Base-by-base conservation (phyloP, 2,329 filamentous ascomycete species). In the Dactylellina sp. region DNA sequence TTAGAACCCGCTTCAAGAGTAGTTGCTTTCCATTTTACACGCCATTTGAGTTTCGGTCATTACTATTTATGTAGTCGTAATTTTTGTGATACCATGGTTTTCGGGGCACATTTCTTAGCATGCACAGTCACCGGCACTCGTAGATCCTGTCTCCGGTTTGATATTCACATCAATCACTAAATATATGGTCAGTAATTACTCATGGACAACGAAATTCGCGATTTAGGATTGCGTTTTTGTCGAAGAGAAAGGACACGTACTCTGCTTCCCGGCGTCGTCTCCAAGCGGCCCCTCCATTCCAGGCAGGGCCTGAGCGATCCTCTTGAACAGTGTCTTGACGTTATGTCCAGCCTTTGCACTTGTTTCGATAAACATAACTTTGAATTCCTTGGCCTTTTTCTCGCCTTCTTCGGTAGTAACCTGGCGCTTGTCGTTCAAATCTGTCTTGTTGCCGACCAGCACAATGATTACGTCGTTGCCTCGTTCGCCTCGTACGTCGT, bases 381-480 rank as follows among this genome's bases (percentile, higher is more conserved):
- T 95, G 82, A 97, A 94, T 85, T 94, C 94, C 87, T 96, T 97
- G 46, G 94, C 94, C 84, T 99, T 95, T 79, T 98, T 95, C 82
- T 99, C 95, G 72, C 95, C 95, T 82, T 98, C 93, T 80, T 91
- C 89, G 37, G 93, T 96, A 44, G 94, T 99, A 75, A 99, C 95
- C 83, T 99, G 94, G 63, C 95, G 88, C 87, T 97, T 98, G 82
- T 99, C 95, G 82, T 95, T 96, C 82, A 99, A 83, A 86, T 99
- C 95, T 47, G 95, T 99, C 89, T 99, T 99, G 86, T 99, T 99
- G 77, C 95, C 95, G 40, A 99, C 96, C 50, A 99, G 84, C 50
- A 99, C 95, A 79, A 99, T 98, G 79, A 99, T 99, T 75, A 99
- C 96, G 83, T 99, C 95, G 84, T 96, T 97, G 57, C 95, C 95